Evolutionary conservation across 2,329 filamentous ascomycete species (phyloP).

Genomic region (Diaporthe humulicola): DNA sequence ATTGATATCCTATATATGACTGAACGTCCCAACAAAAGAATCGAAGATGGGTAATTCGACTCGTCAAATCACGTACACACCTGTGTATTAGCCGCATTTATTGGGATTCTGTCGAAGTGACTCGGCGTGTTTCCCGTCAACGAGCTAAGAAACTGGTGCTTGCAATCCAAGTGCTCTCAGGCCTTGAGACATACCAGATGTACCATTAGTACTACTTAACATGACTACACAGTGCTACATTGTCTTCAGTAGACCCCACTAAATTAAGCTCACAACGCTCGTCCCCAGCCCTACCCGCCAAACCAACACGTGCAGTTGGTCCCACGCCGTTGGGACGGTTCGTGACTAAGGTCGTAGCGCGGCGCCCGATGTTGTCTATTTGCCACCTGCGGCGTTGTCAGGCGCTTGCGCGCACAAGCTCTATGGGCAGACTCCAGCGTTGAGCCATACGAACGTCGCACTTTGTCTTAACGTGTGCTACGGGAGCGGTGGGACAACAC

Average conservation of each 20-base stretch:
- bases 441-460: not conserved
- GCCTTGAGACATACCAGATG: not conserved
- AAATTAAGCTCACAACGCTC: not conserved
- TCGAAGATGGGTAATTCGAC: not conserved
- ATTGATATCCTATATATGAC: conserved; percentile 21
- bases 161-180: not conserved
- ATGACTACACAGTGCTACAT: not conserved
- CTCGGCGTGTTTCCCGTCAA: not conserved
- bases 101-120: not conserved
- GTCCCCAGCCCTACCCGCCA: conserved; percentile 2
- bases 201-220: too few species aligned
- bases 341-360: not conserved
- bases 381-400: not conserved
- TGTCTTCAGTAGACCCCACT: not conserved
- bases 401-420: not conserved
- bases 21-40: not conserved
- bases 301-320: conserved; percentile 17
- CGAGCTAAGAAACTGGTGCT: not conserved
- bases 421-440: not conserved
- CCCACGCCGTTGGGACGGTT: conserved; percentile 2
- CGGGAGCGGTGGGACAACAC: not conserved
- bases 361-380: not conserved
- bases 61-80: not conserved
- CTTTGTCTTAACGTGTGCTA: not conserved
- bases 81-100: too few species aligned